Base-by-base conservation (phyloP, 2,329 filamentous ascomycete genomes). In the Thermoascus crustaceus region DNA sequence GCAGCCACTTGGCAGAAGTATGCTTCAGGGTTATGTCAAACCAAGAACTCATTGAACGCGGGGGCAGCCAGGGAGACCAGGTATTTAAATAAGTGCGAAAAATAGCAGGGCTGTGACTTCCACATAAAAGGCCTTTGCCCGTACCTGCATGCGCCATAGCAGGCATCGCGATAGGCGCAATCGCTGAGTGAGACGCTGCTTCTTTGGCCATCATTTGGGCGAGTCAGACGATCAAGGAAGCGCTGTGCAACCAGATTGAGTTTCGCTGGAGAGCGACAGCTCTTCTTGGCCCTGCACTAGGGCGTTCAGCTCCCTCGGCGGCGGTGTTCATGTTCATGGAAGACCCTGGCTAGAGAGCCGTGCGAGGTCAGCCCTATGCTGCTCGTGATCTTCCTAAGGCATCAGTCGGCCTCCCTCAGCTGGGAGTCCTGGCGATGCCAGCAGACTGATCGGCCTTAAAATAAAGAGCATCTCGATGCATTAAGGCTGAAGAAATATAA, bases 151-250 rank as follows among this genome's bases (percentile, higher is more conserved):
- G 25, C 22, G 7, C n/a, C 22, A 24, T 24, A n/a, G n/a, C 22
- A 24, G 22, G n/a, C n/a, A n/a, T n/a, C n/a, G n/a, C n/a, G n/a
- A n/a, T n/a, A n/a, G n/a, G n/a, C n/a, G n/a, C n/a, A n/a, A n/a
- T n/a, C n/a, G n/a, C n/a, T n/a, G n/a, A n/a, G n/a, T 29, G 11
- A 29, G 26, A 29, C 26, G 5, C 7, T 11, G 25, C 39, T 29
- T 44, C 40, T 13, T 11, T 19, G 10, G 32, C 4, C 32, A 34
- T 50, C 45, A 48, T 38, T 46, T 31, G 47, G 33, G 21, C 17
- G 31, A 32, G 42, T 51, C 48, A 50, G 42, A 39, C 42, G 46
- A 38, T 29, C 11, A 5, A 39, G 13, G 25, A 27, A 24, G 26
- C 13, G 9, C 18, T 29, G 5, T 23, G 40, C 19, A 21, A 33